Conservation (phyloP, 306 rosid genomes). For the Vicia sativa region DNA sequence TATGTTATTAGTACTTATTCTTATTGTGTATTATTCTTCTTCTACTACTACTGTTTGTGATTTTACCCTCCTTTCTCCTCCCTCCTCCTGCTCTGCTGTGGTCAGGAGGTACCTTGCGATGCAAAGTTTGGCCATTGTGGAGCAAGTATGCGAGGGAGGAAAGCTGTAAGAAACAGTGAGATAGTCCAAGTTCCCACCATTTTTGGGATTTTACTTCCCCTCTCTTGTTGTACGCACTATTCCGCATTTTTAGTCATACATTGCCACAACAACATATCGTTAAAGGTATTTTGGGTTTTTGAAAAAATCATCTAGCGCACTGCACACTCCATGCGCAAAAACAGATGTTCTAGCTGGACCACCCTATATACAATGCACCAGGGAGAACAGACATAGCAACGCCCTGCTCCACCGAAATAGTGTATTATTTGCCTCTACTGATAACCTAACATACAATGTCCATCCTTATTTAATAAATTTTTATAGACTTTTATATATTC, state of each 20-base stretch:
- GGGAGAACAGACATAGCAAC: background rate
- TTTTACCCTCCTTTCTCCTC: background rate
- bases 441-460: constrained; percentile 9
- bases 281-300: background rate
- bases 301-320: background rate
- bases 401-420: background rate
- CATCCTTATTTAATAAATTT: constrained; percentile 8
- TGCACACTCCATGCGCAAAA: background rate
- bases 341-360: background rate
- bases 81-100: background rate
- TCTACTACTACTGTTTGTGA: background rate
- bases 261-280: background rate
- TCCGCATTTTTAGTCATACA: background rate
- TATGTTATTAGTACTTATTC: background rate
- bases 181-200: background rate
- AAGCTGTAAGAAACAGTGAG: background rate
- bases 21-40: background rate
- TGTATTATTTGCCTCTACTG: background rate
- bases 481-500: constrained; percentile 15
- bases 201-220: background rate
- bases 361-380: background rate
- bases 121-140: background rate
- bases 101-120: background rate
- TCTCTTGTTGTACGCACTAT: background rate
- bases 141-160: background rate